These are phyloP conservation scores for Cyberlindnera mycetangii DNA, from an alignment of 805 yeast genomes.

Conservation along the genomic window DNA sequence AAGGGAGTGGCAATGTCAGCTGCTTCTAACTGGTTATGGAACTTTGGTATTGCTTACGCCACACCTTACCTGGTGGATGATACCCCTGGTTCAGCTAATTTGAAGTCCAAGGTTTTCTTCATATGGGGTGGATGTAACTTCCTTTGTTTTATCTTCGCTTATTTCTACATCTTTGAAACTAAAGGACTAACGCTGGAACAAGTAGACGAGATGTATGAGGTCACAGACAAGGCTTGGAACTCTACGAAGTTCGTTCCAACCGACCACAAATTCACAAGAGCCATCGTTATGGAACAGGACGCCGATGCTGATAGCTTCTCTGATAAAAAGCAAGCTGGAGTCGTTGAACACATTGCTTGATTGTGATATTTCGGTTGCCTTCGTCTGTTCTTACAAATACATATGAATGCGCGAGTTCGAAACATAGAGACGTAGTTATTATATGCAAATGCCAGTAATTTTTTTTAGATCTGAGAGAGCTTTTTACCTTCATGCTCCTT, in stretches of 20 bases:
- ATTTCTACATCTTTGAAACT: slow-evolving; percentile 58
- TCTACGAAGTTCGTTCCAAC: slow-evolving; percentile 31
- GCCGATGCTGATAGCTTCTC: neutral
- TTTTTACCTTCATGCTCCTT: slow-evolving; percentile 5
- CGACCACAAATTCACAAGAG: slow-evolving; percentile 31
- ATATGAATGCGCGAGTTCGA: too few species aligned
- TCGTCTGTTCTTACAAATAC: neutral
- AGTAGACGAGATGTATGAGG: slow-evolving; percentile 55
- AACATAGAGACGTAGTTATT: too few species aligned
- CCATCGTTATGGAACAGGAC: neutral
- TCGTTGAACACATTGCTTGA: slow-evolving; percentile 1
- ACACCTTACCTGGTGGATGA: slow-evolving; percentile 69
- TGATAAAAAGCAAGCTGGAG: slow-evolving; percentile 1
- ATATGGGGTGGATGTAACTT: slow-evolving; percentile 27
- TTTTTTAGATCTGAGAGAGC: slow-evolving; percentile 9
- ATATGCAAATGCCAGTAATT: too few species aligned
- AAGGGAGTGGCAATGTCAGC: slow-evolving; percentile 68
- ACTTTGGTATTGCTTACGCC: slow-evolving; percentile 68
- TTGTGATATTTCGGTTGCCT: neutral
- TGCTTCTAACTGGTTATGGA: slow-evolving; percentile 77
- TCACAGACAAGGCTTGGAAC: slow-evolving; percentile 32
- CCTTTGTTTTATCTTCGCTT: slow-evolving; percentile 54
- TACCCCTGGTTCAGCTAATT: slow-evolving; percentile 58
- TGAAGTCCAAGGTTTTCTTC: slow-evolving; percentile 64
- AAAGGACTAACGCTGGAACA: slow-evolving; percentile 67